Percentiles rank a stretch among this genome's conserved stretches.
These are phyloP conservation scores for Komagataella pseudopastoris DNA, from an alignment of 805 yeast genomes.

Conservation along the genomic window DNA sequence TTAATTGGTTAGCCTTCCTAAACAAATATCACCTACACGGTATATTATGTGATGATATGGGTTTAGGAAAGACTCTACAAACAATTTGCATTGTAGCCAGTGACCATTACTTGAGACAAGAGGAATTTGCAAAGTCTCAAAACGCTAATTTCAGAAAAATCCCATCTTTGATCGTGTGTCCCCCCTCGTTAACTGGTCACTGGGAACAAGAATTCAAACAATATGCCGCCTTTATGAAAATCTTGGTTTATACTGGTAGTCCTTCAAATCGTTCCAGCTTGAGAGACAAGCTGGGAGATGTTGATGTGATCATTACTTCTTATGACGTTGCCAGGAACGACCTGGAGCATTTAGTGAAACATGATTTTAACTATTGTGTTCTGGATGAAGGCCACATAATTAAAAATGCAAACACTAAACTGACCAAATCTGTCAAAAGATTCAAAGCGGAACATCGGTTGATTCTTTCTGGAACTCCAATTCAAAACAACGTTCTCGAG, in stretches of 20 bases:
- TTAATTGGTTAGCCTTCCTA: constrained; percentile 92
- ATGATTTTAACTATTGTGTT: constrained; percentile 85
- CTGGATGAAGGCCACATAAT: constrained; percentile 97
- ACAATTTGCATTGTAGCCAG: constrained; percentile 95
- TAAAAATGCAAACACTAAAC: constrained; percentile 79
- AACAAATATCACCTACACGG: constrained; percentile 95
- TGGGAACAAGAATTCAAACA: constrained; percentile 94
- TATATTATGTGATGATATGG: constrained; percentile 98
- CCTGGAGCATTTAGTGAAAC: constrained; percentile 40
- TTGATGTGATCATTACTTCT: constrained; percentile 87
- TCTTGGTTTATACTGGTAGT: constrained; percentile 86
- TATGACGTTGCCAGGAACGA: constrained; percentile 96
- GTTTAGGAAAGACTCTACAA: constrained; percentile 92
- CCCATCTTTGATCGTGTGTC: constrained; percentile 85
- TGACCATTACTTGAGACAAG: constrained; percentile 79
- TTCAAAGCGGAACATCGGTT: constrained; percentile 80
- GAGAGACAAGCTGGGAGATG: constrained; percentile 33
- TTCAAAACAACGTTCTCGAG: constrained; percentile 92
- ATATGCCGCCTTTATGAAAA: constrained; percentile 78
- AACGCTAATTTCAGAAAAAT: constrained; percentile 57
- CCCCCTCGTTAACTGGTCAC: constrained; percentile 96
- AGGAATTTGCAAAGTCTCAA: constrained; percentile 46
- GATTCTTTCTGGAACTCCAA: constrained; percentile 93
- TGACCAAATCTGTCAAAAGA: constrained; percentile 78
- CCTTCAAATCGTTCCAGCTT: constrained; percentile 57